Conservation (phyloP, 805 yeast species). For the Candida oleophila region DNA sequence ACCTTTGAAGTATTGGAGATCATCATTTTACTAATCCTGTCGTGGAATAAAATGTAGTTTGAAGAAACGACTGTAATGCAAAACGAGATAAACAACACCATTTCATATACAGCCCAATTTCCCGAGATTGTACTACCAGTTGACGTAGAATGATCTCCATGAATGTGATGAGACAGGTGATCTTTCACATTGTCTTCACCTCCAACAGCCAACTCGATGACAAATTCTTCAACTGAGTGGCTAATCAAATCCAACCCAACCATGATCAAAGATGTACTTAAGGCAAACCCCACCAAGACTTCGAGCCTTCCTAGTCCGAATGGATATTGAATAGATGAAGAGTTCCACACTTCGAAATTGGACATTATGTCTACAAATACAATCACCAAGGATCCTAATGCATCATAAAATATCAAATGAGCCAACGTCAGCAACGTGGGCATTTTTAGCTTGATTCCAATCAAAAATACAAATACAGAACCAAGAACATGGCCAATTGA, state of each 20-base stretch:
- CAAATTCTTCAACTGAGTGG: constrained; percentile 79
- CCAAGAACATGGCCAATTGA: constrained; percentile 54
- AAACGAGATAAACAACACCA: constrained; percentile 20
- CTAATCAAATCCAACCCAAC: constrained; percentile 88
- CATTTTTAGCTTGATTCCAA: constrained; percentile 58
- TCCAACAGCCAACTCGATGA: constrained; percentile 42
- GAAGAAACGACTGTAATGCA: constrained; percentile 34
- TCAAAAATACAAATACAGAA: constrained; percentile 55
- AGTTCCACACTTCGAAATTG: constrained; percentile 92
- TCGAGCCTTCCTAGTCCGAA: constrained; percentile 93
- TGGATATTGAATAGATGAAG: constrained; percentile 78
- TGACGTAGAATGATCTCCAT: constrained; percentile 16
- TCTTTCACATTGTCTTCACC: constrained; percentile 14
- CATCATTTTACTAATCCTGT: constrained; percentile 20
- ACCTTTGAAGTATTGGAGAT: not conserved
- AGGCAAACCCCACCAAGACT: constrained; percentile 82
- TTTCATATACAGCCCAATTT: constrained; percentile 31
- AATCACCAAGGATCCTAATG: constrained; percentile 69
- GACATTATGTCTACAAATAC: constrained; percentile 76
- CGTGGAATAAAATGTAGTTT: constrained; percentile 29
- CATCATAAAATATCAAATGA: constrained; percentile 84
- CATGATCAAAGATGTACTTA: constrained; percentile 80
- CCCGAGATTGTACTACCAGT: constrained; percentile 12
- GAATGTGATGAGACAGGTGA: constrained; percentile 41
- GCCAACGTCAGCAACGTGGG: constrained; percentile 73